A percentile compares a stretch with the other conserved stretches of the same genome.
Conservation (phyloP, 2,329 filamentous ascomycete genomes). For the Xylariaceae sp. region DNA sequence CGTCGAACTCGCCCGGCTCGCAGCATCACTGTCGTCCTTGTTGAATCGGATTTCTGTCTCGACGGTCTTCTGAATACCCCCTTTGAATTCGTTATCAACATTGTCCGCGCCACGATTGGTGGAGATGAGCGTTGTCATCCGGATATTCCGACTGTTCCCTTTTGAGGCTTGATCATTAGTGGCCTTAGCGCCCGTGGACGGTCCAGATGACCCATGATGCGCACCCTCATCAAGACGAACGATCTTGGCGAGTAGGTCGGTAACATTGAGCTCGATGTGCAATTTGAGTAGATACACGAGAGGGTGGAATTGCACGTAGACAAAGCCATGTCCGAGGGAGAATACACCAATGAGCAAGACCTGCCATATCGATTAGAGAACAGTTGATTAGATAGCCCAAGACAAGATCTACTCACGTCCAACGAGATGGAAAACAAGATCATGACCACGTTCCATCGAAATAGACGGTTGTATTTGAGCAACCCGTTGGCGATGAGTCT, state of each 20-base stretch:
- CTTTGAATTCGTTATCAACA: too few species aligned
- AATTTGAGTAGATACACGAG: constrained; percentile 43
- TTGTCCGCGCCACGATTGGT: too few species aligned
- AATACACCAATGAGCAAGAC: constrained; percentile 40
- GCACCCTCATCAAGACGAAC: constrained; percentile 13
- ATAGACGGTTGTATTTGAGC: constrained; percentile 43
- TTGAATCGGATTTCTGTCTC: too few species aligned
- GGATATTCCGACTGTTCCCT: too few species aligned
- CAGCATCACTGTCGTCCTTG: too few species aligned
- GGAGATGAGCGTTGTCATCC: too few species aligned
- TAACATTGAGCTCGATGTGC: constrained; percentile 50
- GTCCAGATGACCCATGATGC: too few species aligned
- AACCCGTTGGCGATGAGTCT: constrained; percentile 43
- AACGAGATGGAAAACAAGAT: constrained; percentile 41
- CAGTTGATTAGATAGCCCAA: neutral
- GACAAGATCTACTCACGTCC: constrained; percentile 29
- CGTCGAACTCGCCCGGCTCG: too few species aligned
- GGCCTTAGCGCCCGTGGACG: too few species aligned
- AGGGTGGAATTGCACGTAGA: constrained; percentile 45
- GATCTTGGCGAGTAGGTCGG: constrained; percentile 43
- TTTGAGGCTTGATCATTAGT: too few species aligned
- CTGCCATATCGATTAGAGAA: constrained; percentile 10
- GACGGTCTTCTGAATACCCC: too few species aligned
- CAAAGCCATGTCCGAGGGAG: constrained; percentile 42
- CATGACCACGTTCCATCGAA: constrained; percentile 43